Percentiles rank a stretch among this genome's conserved stretches.
Conservation (phyloP, 78 protist species). For the Diacronema lutheri region DNA sequence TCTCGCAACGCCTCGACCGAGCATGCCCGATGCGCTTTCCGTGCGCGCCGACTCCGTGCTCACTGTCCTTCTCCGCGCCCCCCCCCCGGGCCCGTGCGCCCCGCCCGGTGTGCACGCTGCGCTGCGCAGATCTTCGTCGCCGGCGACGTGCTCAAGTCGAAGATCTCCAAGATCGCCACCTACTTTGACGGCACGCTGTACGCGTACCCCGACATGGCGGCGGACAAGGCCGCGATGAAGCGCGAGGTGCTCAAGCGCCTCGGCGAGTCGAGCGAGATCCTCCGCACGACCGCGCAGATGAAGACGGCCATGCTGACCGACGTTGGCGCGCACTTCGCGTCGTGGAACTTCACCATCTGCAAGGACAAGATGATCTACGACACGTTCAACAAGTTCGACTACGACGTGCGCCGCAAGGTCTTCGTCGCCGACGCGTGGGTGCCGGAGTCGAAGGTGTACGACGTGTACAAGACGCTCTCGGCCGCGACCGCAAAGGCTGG, state of each 20-base stretch:
- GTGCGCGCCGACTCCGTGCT: no score
- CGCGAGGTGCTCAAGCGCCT: background rate
- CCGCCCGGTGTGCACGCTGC: no score
- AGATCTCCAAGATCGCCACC: background rate
- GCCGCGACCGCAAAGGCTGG: background rate
- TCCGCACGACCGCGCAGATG: background rate
- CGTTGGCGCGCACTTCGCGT: background rate
- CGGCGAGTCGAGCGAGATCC: background rate
- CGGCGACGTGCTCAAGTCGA: background rate
- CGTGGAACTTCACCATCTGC: constrained; percentile 54
- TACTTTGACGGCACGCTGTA: constrained; percentile 5
- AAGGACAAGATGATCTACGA: constrained; percentile 85
- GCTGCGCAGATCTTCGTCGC: background rate
- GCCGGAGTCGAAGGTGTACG: constrained; percentile 27
- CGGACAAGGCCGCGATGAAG: background rate
- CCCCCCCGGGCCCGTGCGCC: no score
- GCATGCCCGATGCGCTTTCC: no score
- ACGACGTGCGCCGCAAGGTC: constrained; percentile 60
- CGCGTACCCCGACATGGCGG: background rate
- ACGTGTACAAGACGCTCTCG: constrained; percentile 33
- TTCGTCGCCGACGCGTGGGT: constrained; percentile 89
- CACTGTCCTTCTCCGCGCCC: no score
- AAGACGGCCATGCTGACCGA: background rate
- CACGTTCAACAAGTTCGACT: constrained; percentile 84
- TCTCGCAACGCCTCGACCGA: no score